Base-by-base conservation (phyloP, 257 asterid genomes). In the Thymus quinquecostatus region DNA sequence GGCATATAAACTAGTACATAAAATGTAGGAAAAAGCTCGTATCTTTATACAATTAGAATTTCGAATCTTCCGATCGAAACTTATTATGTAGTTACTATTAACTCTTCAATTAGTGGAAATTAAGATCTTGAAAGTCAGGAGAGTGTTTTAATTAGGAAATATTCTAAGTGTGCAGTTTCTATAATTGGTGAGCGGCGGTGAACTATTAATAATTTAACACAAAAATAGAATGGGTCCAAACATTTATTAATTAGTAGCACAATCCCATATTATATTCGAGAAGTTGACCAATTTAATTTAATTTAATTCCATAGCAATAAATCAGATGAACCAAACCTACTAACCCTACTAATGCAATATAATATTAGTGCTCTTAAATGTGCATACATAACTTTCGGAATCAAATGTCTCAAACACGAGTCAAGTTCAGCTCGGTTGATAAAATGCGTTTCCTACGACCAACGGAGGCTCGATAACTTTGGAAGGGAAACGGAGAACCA, bases 241-340 rank as follows among this genome's bases (percentile, higher is more conserved):
- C 45, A 12, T 28, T 8, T 55, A 55, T 27, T 55, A 38, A 21
- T 21, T 21, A 0, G 41, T 38, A 38, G 41, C 7, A 38, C 6
- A 38, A 4, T 5, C 41, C 7, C 41, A 38, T 38, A 38, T 38
- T 4, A 45, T 48, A n/a, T 13, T n/a, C 4, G 29, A 60, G 62
- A 71, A 36, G 63, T 61, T 49, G 76, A 59, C 59, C 30, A 69
- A 41, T 33, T 59, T 70, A 27, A 28, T 33, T 59, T 70, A 27
- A 28, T 60, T 60, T 11, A 27, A 8, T 49, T 60, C 54, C 3
- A 30, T 6, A 13, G 14, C 49, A 29, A 44, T 13, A 48, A 10
- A 48, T 21, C 33, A 38, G 41, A 5, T 70, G 12, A 68, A 7
- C 49, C 54, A 38, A 38, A 28, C 29, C 13, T 54, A 68, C 29